A percentile compares a stretch with the other conserved stretches of the same genome.
Evolutionary conservation across 1,139 yeast species (phyloP).

Genomic region (Taiozyma onychis): DNA sequence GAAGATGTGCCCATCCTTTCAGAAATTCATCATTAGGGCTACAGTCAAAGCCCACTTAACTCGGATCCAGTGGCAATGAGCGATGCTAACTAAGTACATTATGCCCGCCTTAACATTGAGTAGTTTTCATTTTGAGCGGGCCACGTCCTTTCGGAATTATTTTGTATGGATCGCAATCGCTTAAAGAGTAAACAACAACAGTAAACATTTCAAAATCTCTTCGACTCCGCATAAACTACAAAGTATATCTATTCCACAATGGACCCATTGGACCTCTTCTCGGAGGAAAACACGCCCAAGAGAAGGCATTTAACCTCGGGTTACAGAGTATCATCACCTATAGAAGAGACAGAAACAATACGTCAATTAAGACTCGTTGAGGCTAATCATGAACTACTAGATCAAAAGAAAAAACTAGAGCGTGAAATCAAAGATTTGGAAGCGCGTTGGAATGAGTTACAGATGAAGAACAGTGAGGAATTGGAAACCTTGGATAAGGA

Average conservation of each 20-base stretch:
- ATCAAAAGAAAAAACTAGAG: background rate
- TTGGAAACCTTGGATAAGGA: background rate
- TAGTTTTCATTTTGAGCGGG: background rate
- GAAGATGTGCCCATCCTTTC: too few species aligned
- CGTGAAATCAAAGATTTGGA: background rate
- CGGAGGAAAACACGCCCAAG: background rate
- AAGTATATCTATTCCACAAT: background rate
- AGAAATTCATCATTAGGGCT: too few species aligned
- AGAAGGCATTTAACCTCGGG: background rate
- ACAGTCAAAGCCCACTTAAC: too few species aligned
- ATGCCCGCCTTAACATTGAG: too few species aligned
- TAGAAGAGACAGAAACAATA: background rate
- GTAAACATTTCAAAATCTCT: too few species aligned
- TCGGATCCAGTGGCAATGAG: too few species aligned
- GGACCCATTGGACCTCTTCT: background rate
- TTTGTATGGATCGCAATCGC: too few species aligned
- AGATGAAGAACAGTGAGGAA: background rate
- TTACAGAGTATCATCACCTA: background rate
- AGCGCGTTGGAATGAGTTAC: background rate
- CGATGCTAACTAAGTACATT: too few species aligned
- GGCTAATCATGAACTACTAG: background rate
- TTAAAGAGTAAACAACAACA: too few species aligned
- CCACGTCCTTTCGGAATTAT: too few species aligned
- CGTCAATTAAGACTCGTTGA: background rate
- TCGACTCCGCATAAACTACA: too few species aligned